These are phyloP conservation scores for Spathaspora hagerdaliae DNA, from an alignment of 805 yeast species.

Conservation along the genomic window DNA sequence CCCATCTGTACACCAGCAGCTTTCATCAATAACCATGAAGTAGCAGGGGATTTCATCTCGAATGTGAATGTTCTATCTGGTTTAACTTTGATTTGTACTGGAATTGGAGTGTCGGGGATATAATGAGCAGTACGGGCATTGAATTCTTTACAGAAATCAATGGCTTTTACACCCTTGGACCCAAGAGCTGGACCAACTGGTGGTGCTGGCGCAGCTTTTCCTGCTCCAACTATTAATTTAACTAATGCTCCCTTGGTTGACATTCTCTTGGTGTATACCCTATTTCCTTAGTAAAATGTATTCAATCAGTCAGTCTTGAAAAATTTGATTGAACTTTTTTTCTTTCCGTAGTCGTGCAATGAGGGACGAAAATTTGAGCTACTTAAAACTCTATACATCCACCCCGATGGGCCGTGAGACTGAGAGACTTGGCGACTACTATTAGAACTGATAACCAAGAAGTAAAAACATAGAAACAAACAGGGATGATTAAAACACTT, in stretches of 20 bases:
- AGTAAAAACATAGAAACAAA: background rate
- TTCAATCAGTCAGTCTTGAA: background rate
- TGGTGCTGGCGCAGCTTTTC: conserved; percentile 97
- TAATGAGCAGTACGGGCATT: conserved; percentile 92
- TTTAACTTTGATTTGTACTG: conserved; percentile 75
- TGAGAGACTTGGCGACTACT: background rate
- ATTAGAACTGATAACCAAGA: background rate
- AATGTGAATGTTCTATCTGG: conserved; percentile 92
- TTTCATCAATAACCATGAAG: conserved; percentile 77
- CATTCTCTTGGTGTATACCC: background rate
- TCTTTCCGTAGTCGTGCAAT: background rate
- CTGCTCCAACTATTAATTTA: conserved; percentile 92
- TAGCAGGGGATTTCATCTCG: conserved; percentile 87
- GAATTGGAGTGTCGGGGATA: conserved; percentile 85
- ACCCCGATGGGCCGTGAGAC: too few relatives aligned
- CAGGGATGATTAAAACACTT: conserved; percentile 26
- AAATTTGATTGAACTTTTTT: background rate
- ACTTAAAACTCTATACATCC: too few relatives aligned
- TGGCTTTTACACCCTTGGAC: conserved; percentile 97
- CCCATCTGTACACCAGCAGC: conserved; percentile 84
- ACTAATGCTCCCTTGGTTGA: conserved; percentile 59
- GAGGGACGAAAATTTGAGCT: background rate
- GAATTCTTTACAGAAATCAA: conserved; percentile 97
- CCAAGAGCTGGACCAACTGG: conserved; percentile 99
- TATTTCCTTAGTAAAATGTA: too few relatives aligned